Evolutionary conservation across 495 filamentous ascomycete genomes (phyloP).

Genomic region (Rhizodiscina lignyota): DNA sequence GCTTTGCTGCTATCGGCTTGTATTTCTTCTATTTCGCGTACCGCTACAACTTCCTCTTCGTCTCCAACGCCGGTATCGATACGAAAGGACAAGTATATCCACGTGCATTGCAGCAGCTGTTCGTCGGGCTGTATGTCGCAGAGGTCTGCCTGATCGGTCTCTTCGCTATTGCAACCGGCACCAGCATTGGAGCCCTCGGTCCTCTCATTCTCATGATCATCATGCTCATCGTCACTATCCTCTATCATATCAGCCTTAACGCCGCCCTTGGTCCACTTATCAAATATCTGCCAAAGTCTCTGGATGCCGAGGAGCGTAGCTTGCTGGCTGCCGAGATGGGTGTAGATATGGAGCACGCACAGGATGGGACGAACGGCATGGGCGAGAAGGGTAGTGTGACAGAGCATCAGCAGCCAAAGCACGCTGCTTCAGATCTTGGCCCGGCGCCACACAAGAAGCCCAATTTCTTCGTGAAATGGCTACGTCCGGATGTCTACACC

Average conservation of each 20-base stretch:
- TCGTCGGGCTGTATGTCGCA: slow-evolving; percentile 72
- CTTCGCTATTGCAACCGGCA: slow-evolving; percentile 46
- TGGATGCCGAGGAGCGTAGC: slow-evolving; percentile 47
- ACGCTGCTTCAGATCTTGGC: slow-evolving; percentile 15
- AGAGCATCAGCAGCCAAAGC: not conserved
- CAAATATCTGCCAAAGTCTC: slow-evolving; percentile 58
- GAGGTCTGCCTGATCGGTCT: slow-evolving; percentile 82
- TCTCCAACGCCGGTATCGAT: slow-evolving; percentile 69
- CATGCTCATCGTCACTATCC: slow-evolving; percentile 59
- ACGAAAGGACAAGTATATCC: slow-evolving; percentile 83
- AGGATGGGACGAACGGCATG: not conserved
- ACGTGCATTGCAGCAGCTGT: slow-evolving; percentile 78
- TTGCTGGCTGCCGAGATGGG: slow-evolving; percentile 25
- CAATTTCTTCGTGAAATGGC: slow-evolving; percentile 48
- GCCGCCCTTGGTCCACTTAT: slow-evolving; percentile 62
- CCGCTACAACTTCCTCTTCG: slow-evolving; percentile 89
- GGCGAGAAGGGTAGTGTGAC: not conserved
- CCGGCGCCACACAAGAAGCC: slow-evolving; percentile 24
- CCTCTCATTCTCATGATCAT: slow-evolving; percentile 72
- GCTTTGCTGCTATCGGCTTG: slow-evolving; percentile 71
- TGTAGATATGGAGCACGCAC: slow-evolving; percentile 13
- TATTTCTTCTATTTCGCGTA: slow-evolving; percentile 84
- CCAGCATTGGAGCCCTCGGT: slow-evolving; percentile 37
- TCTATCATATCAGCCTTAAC: slow-evolving; percentile 76
- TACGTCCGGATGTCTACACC: slow-evolving; percentile 62